A percentile compares a stretch with the other conserved stretches of the same genome.
phyloP scores from a whole-genome alignment of 2,329 filamentous ascomycete species.

The Colletotrichum higginsianum region DNA sequence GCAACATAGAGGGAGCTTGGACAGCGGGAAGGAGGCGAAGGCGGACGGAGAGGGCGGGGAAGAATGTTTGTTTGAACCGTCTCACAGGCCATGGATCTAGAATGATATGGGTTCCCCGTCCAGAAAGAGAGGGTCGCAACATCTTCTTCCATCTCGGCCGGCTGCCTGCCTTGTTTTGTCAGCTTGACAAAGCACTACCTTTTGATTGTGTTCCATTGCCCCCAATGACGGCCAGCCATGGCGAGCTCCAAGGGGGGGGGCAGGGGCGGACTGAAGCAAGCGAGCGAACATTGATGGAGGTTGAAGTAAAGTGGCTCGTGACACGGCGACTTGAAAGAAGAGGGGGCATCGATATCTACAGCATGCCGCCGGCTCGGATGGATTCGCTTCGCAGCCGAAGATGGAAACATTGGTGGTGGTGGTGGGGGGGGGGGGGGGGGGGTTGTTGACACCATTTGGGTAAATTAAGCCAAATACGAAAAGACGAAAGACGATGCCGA shows the following conservation, averaged over 20 bases:
- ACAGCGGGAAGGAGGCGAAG: constrained; percentile 26
- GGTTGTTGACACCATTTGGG: constrained; percentile 42
- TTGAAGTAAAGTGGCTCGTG: constrained; percentile 40
- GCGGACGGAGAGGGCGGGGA: background rate
- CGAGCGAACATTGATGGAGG: constrained; percentile 27
- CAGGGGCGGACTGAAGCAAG: constrained; percentile 6
- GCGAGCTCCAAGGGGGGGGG: background rate
- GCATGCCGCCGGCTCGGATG: constrained; percentile 33
- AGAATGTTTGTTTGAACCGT: constrained; percentile 14
- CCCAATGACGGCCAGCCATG: background rate
- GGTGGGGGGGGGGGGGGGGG: background rate
- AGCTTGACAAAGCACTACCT: constrained; percentile 40
- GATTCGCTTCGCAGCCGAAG: constrained; percentile 32
- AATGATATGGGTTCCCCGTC: constrained; percentile 16
- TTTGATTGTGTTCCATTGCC: constrained; percentile 2
- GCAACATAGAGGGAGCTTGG: constrained; percentile 6
- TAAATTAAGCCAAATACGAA: constrained; percentile 38
- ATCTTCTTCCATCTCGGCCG: constrained; percentile 55
- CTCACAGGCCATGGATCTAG: constrained; percentile 15
- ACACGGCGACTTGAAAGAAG: constrained; percentile 11
- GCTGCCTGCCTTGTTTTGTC: constrained; percentile 46
- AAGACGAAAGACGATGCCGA: constrained; percentile 26
- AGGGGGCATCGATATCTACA: constrained; percentile 17
- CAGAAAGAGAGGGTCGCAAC: constrained; percentile 50
- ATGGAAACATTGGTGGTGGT: constrained; percentile 21